These are phyloP conservation scores for Kodamaea alishanica DNA, from an alignment of 1,139 yeast species.

Conservation along the genomic window DNA sequence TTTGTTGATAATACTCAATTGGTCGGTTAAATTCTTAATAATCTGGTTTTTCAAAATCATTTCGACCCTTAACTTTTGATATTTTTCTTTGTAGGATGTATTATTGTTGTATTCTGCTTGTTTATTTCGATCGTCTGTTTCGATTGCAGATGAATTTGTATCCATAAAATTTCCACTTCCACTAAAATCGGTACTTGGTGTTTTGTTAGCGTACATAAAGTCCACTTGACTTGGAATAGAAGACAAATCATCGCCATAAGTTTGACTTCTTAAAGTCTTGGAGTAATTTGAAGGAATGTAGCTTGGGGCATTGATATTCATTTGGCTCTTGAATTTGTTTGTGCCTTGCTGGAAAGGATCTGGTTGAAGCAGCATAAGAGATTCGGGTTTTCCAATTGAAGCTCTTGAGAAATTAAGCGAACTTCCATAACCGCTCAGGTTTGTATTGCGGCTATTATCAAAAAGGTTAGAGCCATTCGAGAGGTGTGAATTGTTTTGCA, in stretches of 20 bases:
- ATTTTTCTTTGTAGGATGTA: slow-evolving; percentile 19
- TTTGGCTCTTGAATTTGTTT: slow-evolving; percentile 5
- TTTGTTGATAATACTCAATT: slow-evolving; percentile 19
- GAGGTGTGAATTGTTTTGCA: too few relatives aligned
- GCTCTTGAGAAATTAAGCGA: too few relatives aligned
- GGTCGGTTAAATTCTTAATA: slow-evolving; percentile 34
- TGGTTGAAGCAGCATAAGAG: background rate
- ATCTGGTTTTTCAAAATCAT: slow-evolving; percentile 34
- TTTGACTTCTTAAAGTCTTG: slow-evolving; percentile 1
- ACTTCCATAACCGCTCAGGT: too few relatives aligned
- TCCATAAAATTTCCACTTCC: too few relatives aligned
- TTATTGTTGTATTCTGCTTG: too few relatives aligned
- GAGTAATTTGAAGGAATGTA: slow-evolving; percentile 21
- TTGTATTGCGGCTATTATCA: too few relatives aligned
- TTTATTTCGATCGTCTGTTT: too few relatives aligned
- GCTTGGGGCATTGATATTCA: slow-evolving; percentile 31
- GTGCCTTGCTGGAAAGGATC: background rate
- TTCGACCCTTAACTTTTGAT: slow-evolving; percentile 30
- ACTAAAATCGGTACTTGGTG: too few relatives aligned
- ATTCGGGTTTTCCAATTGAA: background rate
- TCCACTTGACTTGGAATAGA: too few relatives aligned
- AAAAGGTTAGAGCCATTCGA: too few relatives aligned
- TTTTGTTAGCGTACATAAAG: too few relatives aligned
- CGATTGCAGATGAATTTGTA: background rate
- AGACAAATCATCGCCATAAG: background rate